Evolutionary conservation across 2,329 filamentous ascomycete genomes (phyloP), one percentile per base, ranked within the genome.

Genomic region (Fusarium graminum): DNA sequence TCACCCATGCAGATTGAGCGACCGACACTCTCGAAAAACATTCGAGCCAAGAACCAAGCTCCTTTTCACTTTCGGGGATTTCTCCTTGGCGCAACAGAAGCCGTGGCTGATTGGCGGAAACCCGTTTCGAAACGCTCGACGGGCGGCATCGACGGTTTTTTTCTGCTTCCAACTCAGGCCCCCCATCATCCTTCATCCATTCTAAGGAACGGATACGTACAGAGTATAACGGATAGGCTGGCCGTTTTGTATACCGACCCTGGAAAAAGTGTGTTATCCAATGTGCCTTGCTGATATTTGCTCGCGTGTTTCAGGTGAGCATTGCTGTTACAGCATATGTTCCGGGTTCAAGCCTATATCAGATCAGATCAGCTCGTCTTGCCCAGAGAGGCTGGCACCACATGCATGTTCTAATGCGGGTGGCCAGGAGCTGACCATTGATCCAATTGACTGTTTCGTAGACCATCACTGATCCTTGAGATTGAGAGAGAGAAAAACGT

Each of bases 101-200:
- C 36, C 44, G 42, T 45, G 49, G 55, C 62, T 65, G 59, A 71
- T 71, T 71, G 69, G 69, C 68, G 69, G 69, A 68, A 71, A 70
- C 49, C 64, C 58, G 69, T 71, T 71, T 71, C 69, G 69, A 71
- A 71, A 71, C 69, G 64, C 68, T 67, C 41, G 53, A 66, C 59
- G 57, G 57, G 65, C 42, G 56, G 59, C 56, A 58, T 57, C 25
- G 39, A 65, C 56, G 62, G 39, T 39, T 40, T 54, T 59, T 44
- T 54, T 39, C 28, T 44, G 14, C 22, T 47, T 25, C 32, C 28
- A 59, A 45, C 45, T 30, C n/a, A 25, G 17, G 10, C 4, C 13
- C 30, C 25, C 30, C 7, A 16, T 12, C 34, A 36, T 36, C 50
- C 7, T 34, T 12, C 34, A 36, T 36, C 50, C 30, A 36, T 26